Conservation (phyloP, 345 rosid species). For the Eutrema japonicum region DNA sequence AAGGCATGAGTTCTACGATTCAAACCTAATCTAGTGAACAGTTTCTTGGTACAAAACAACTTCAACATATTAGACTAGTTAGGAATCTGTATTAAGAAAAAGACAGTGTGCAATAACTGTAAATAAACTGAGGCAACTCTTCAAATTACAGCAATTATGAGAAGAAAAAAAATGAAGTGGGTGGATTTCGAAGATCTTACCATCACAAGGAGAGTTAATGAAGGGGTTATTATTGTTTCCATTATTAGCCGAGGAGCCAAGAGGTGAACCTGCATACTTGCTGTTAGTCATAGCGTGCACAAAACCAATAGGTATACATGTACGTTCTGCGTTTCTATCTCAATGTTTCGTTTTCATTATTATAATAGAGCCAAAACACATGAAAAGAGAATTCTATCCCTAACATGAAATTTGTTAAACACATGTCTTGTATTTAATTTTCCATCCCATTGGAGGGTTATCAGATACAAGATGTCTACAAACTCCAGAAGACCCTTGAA, state of each 20-base stretch:
- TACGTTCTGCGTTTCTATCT: not conserved
- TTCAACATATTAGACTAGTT: conserved; percentile 1
- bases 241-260: conserved; percentile 30
- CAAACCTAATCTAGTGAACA: not conserved
- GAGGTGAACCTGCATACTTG: conserved; percentile 35
- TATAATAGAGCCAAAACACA: conserved; percentile 1
- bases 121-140: conserved; percentile 1
- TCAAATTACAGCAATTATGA: conserved; percentile 4
- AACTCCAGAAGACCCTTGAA: conserved; percentile 3
- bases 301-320: not conserved
- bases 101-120: not conserved
- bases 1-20: conserved; percentile 18
- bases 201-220: conserved; percentile 31
- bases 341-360: not conserved
- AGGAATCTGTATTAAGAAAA: not conserved
- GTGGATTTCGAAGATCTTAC: conserved; percentile 19
- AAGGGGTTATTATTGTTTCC: conserved; percentile 16
- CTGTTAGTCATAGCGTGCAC: conserved; percentile 20
- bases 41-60: not conserved
- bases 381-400: not conserved
- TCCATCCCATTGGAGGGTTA: not conserved
- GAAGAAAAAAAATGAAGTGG: not conserved
- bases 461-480: not conserved
- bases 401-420: not conserved
- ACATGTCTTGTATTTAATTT: not conserved